Evolutionary conservation across 1,284 basidiomycete genomes (phyloP).

Genomic region (Mycosarcoma mackinlayi): DNA sequence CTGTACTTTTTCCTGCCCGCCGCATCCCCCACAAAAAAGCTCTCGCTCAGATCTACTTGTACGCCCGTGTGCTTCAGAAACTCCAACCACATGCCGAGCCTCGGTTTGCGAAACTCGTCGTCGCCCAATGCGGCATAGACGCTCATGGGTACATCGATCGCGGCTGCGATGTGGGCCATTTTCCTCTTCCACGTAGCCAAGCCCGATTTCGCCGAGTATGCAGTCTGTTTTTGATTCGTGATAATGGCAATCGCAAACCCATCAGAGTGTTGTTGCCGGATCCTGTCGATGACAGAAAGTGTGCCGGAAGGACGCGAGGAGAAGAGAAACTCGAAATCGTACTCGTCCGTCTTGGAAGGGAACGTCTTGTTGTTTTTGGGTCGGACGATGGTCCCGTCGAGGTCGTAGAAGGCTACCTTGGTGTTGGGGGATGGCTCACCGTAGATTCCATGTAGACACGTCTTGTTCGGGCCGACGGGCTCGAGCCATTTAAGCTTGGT

Average conservation of each 20-base stretch:
- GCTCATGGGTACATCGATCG: constrained; percentile 51
- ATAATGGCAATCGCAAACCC: constrained; percentile 47
- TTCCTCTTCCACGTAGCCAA: constrained; percentile 53
- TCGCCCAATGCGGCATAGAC: constrained; percentile 54
- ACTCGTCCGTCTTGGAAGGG: constrained; percentile 48
- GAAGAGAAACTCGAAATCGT: constrained; percentile 51
- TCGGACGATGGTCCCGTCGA: constrained; percentile 57
- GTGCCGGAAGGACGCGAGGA: constrained; percentile 1
- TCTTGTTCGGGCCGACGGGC: constrained; percentile 19
- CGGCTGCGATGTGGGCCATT: constrained; percentile 43
- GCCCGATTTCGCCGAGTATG: constrained; percentile 16
- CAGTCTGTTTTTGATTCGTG: constrained; percentile 54
- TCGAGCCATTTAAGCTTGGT: constrained; percentile 35
- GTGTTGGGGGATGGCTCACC: constrained; percentile 24
- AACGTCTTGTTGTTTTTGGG: constrained; percentile 51
- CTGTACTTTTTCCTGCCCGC: constrained; percentile 49
- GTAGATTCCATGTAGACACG: constrained; percentile 41
- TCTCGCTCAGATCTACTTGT: constrained; percentile 25
- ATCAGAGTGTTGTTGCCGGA: constrained; percentile 23
- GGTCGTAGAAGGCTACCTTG: constrained; percentile 56
- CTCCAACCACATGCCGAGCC: constrained; percentile 53
- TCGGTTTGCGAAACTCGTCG: constrained; percentile 62
- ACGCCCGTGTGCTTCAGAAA: constrained; percentile 33
- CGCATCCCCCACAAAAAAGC: constrained; percentile 66
- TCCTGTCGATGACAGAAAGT: constrained; percentile 15